phyloP scores from a whole-genome alignment of 1,139 yeast species.

The Scheffersomyces parashehatae region DNA sequence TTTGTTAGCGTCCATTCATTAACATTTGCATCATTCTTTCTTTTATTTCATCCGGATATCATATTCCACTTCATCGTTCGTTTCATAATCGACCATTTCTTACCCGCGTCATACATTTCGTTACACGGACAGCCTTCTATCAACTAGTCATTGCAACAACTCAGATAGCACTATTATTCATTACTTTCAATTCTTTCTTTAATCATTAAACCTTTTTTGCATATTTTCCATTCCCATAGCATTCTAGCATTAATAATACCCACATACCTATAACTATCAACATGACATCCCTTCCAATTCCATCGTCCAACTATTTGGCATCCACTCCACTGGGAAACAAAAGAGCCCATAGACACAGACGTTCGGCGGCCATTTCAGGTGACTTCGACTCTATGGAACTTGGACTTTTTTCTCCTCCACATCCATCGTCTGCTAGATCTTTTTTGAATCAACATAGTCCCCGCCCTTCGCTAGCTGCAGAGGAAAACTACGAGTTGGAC shows the following conservation, averaged over 20 bases:
- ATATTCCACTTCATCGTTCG: no score
- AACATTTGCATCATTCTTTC: neutral
- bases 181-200: no score
- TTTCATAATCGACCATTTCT: no score
- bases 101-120: no score
- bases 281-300: slow-evolving; percentile 15
- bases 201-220: neutral
- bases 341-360: slow-evolving; percentile 62
- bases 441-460: slow-evolving; percentile 4
- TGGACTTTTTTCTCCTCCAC: slow-evolving; percentile 36
- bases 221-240: neutral
- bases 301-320: slow-evolving; percentile 10
- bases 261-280: neutral
- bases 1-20: slow-evolving; percentile 1
- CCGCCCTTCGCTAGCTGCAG: slow-evolving; percentile 9
- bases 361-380: slow-evolving; percentile 75
- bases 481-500: slow-evolving; percentile 18
- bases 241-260: neutral
- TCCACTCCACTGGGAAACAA: slow-evolving; percentile 17
- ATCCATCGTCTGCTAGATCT: slow-evolving; percentile 7
- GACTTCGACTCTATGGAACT: slow-evolving; percentile 58
- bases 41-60: no score
- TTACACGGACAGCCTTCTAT: no score
- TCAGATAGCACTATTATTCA: no score
- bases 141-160: no score